Base-by-base conservation (phyloP, 2,329 filamentous ascomycete genomes). In the Hawksworthiomyces lignivorus region DNA sequence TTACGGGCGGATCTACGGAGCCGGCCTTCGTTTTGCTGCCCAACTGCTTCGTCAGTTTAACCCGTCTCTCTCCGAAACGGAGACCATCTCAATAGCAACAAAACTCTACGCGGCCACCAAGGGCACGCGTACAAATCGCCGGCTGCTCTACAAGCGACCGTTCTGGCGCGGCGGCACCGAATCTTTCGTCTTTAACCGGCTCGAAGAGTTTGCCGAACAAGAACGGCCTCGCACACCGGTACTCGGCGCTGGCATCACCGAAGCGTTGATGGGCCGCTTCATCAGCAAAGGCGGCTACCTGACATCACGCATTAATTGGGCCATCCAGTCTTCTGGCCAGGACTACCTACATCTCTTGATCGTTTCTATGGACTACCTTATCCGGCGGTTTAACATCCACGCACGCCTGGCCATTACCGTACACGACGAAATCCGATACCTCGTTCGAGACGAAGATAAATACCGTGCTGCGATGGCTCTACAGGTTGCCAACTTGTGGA, bases 151-250 rank as follows among this genome's bases (percentile, higher is more conserved):
- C 55, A 82, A 87, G 43, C 73, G 80, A 7, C 67, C 84, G 0
- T 98, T 98, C 61, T 98, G 92, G 90, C 80, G 89, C 39, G 92
- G 92, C 22, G 92, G 92, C 7, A 97, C 92, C 0, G 92, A 98
- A 60, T 95, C 87, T 0, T 92, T 97, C 52, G 90, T 98, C 7
- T 98, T 98, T 72, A 98, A 98, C 65, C 92, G 87, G 56, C 77
- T 98, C 0, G 94, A 98, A 65, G 88, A 96, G 53, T 98, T 98
- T 62, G 92, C 94, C 4, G 88, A 97, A 58, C 90, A 97, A 58
- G 88, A 96, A 55, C 72, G 79, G 27, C 90, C 92, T 9, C 78
- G 87, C 4, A 98, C 92, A 0, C 92, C 92, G 0, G 89, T 96
- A 0, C 73, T 98, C 4, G 92, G 87, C 4, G 92, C 92, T 9